Evolutionary conservation across 1,284 basidiomycete genomes (phyloP).

Genomic region (Pseudozyma hubeiensis): DNA sequence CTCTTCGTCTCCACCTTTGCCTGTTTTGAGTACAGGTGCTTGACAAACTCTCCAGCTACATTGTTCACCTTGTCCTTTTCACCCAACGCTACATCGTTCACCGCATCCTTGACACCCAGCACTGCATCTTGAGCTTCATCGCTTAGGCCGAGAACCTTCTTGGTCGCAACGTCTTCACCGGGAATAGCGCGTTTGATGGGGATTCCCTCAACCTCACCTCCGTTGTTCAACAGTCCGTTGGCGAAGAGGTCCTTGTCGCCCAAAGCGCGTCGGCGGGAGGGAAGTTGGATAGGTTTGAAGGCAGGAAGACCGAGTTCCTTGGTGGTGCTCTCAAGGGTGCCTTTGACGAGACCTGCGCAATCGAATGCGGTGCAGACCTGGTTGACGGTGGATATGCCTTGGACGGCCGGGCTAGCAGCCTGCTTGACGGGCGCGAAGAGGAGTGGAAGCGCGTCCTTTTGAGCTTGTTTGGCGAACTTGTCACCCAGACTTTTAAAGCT

Average conservation of each 20-base stretch:
- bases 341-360: conserved; percentile 15
- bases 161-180: conserved; percentile 14
- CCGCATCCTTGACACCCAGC: conserved; percentile 23
- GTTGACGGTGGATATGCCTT: conserved; percentile 33
- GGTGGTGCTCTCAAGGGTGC: conserved; percentile 7
- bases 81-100: conserved; percentile 25
- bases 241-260: conserved; percentile 32
- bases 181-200: conserved; percentile 21
- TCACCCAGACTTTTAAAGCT: conserved; percentile 18
- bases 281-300: neutral
- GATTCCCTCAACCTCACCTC: conserved; percentile 17
- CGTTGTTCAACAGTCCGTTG: conserved; percentile 20
- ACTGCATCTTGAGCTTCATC: conserved; percentile 27
- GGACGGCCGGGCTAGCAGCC: conserved; percentile 29
- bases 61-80: conserved; percentile 25
- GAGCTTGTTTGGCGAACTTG: conserved; percentile 1
- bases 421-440: conserved; percentile 25
- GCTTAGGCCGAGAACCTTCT: conserved; percentile 22
- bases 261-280: conserved; percentile 11
- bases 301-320: conserved; percentile 16
- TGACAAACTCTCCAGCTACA: conserved; percentile 33
- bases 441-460: conserved; percentile 21
- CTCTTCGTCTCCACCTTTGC: conserved; percentile 22
- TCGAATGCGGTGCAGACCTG: conserved; percentile 26
- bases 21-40: conserved; percentile 44